Evolutionary conservation across 805 yeast species (phyloP).

Genomic region (Hanseniaspora mollemarum): DNA sequence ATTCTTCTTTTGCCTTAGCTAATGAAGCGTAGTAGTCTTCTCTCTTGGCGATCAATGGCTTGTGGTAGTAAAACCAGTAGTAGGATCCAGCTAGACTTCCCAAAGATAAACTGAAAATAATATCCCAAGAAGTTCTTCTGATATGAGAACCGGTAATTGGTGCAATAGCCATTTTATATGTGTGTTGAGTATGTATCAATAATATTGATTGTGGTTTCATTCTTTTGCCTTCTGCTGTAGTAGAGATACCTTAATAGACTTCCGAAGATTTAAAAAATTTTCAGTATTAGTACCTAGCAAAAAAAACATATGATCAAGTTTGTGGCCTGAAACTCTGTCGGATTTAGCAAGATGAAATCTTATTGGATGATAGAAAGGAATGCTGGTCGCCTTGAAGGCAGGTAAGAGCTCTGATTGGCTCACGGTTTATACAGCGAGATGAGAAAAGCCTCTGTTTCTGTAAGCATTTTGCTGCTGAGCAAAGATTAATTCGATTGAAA

Average conservation of each 20-base stretch:
- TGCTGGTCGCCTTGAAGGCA: neutral
- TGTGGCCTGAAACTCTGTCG: no score
- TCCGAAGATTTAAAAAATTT: neutral
- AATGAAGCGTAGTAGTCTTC: slow-evolving; percentile 73
- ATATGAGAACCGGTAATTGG: slow-evolving; percentile 77
- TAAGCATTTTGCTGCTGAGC: no score
- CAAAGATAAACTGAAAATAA: slow-evolving; percentile 52
- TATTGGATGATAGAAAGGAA: neutral
- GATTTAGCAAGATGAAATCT: neutral
- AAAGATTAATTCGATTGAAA: no score
- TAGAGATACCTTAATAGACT: no score
- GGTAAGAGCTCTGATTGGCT: no score
- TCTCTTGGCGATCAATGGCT: slow-evolving; percentile 57
- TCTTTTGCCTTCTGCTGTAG: no score
- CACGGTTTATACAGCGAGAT: no score
- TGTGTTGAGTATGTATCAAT: neutral
- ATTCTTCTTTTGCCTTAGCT: slow-evolving; percentile 55
- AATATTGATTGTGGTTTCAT: neutral
- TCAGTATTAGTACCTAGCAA: neutral
- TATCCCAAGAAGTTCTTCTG: slow-evolving; percentile 70
- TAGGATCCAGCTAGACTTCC: slow-evolving; percentile 55
- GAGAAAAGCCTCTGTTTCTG: no score
- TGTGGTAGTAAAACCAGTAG: slow-evolving; percentile 86
- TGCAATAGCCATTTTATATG: slow-evolving; percentile 53
- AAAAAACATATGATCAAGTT: neutral